Evolutionary conservation across 768 basidiomycete species (phyloP), one percentile per base, ranked within the genome.

Genomic region (Panaeolus cyanescens): DNA sequence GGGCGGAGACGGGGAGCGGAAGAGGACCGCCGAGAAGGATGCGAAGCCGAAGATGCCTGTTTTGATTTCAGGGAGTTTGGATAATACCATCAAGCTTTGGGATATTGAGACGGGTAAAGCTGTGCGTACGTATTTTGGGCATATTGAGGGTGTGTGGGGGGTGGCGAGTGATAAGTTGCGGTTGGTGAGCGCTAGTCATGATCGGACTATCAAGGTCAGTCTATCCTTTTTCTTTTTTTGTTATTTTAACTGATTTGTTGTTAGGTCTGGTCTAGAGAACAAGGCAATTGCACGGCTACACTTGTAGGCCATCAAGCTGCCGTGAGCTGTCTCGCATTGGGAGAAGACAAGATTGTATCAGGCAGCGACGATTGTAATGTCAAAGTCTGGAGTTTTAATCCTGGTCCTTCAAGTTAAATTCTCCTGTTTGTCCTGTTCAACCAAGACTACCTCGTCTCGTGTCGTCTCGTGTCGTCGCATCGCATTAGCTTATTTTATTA

Each of bases 121-220:
- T 22, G 77, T 85, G 54, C 81, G 85, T 68, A 98, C 97, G 39
- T 83, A 96, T 63, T 99, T 99, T 72, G 97, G 96, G 1, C 96
- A 98, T 73, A 95, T 99, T 67, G 97, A 99, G 71, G 97, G 97
- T 58, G 95, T 99, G 17, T 99, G 97, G 97, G 89, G 88, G 3
- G 91, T 99, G 31, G 95, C 94, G 22, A 88, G 90, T 65, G 95
- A 99, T 74, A 91, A 94, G 70, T 80, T 99, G 68, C 82, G 96
- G 57, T 79, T 99, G 54, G 95, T 95, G 25, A 95, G 92, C 57
- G 96, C 88, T 6, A 96, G 94, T 69, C 96, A 99, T 71, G 95
- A 97, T 75, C 85, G 94, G 30, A 97, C 95, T n/a, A 91, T 97
- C 80, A 97, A 97, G 87, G 95, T 94, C 55, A 63, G 85, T 72